Evolutionary conservation across 371 early-diverging fungal species (phyloP).

Genomic region (Mucor ambiguus): DNA sequence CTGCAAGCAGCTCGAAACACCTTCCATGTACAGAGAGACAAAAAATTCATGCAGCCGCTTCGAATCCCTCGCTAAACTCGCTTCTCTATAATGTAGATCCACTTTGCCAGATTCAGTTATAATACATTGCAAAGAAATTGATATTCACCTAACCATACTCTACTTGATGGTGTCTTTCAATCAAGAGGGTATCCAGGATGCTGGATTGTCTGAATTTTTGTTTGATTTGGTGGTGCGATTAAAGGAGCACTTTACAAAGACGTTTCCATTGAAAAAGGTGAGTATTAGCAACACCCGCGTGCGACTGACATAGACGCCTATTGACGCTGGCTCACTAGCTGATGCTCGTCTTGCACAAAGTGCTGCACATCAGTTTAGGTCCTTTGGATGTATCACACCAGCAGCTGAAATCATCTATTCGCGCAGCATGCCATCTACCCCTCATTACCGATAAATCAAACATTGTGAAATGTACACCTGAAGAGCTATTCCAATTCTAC

Average conservation of each 20-base stretch:
- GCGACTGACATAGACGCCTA: background rate
- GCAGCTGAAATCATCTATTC: constrained; percentile 49
- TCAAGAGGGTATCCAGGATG: constrained; percentile 28
- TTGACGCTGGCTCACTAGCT: constrained; percentile 44
- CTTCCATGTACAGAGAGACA: constrained; percentile 18
- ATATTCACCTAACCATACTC: constrained; percentile 60
- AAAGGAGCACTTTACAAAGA: constrained; percentile 71
- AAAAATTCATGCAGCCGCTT: background rate
- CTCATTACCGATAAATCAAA: constrained; percentile 5
- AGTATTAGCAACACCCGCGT: background rate
- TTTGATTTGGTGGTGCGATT: constrained; percentile 66
- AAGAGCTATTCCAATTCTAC: constrained; percentile 66
- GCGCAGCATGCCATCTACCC: constrained; percentile 52
- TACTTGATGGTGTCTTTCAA: constrained; percentile 59
- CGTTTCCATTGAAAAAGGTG: constrained; percentile 86
- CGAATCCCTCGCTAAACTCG: background rate
- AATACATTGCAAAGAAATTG: constrained; percentile 57
- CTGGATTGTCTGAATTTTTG: constrained; percentile 53
- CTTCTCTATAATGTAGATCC: background rate
- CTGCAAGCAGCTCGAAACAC: constrained; percentile 26
- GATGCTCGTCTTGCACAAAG: constrained; percentile 70
- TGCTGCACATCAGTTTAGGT: constrained; percentile 65
- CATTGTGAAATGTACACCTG: constrained; percentile 62
- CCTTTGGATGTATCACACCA: constrained; percentile 44
- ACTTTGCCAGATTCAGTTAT: constrained; percentile 6